These are phyloP conservation scores for Pseudohyphozyma bogoriensis DNA, from an alignment of 768 basidiomycete genomes.

Conservation along the genomic window DNA sequence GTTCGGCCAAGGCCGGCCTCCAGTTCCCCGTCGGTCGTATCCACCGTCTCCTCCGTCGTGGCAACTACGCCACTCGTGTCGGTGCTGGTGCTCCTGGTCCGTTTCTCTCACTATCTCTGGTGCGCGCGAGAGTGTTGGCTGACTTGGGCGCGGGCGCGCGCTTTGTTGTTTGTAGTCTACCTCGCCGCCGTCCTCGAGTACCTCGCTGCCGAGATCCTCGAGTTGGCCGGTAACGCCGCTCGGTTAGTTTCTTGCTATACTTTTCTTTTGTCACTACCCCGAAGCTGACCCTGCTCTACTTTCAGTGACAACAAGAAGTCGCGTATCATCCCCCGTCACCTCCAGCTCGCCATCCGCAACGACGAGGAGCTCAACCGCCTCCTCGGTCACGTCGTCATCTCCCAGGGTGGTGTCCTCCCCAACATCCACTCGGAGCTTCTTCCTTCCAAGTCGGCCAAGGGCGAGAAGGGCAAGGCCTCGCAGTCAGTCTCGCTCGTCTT, in stretches of 20 bases:
- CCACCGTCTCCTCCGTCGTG: slow-evolving; percentile 62
- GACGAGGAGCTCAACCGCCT: slow-evolving; percentile 51
- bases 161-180: slow-evolving; percentile 50
- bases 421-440: slow-evolving; percentile 60
- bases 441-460: slow-evolving; percentile 47
- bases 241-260: slow-evolving; percentile 44
- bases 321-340: slow-evolving; percentile 86
- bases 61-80: slow-evolving; percentile 62
- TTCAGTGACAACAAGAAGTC: slow-evolving; percentile 41
- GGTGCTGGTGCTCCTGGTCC: slow-evolving; percentile 54
- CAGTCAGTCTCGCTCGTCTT: no score
- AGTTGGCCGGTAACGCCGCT: slow-evolving; percentile 74
- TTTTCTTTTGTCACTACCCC: background rate
- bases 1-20: slow-evolving; percentile 49
- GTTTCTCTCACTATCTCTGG: background rate
- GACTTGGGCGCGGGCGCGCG: background rate
- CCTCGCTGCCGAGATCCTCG: slow-evolving; percentile 84
- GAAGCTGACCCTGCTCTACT: background rate
- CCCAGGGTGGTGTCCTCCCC: slow-evolving; percentile 80
- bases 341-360: slow-evolving; percentile 75
- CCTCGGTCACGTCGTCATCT: slow-evolving; percentile 76
- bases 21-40: slow-evolving; percentile 77
- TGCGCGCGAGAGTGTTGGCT: background rate
- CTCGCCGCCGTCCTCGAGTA: slow-evolving; percentile 85
- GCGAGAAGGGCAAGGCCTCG: slow-evolving; percentile 20